phyloP scores from a whole-genome alignment of 2,329 filamentous ascomycete genomes.

The Calonectria hawksworthii region DNA sequence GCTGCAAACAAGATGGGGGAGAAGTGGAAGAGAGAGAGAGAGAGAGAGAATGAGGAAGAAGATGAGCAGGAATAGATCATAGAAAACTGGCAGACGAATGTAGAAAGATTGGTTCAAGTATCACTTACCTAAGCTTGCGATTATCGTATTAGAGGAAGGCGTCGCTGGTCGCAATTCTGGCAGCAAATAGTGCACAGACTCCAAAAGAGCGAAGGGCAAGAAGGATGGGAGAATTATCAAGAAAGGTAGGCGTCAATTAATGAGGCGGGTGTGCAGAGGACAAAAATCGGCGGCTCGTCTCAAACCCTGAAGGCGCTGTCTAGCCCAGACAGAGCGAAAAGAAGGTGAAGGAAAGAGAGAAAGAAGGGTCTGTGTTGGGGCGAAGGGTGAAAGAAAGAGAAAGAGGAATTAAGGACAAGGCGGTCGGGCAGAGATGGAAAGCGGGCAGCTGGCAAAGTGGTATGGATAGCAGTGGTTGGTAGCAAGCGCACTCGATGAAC shows the following conservation, averaged over 20 bases:
- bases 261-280: slow-evolving; percentile 1
- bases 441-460: slow-evolving; percentile 3
- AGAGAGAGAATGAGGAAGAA: slow-evolving; percentile 22
- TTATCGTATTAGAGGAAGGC: slow-evolving; percentile 29
- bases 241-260: slow-evolving; percentile 1
- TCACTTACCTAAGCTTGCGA: slow-evolving; percentile 42
- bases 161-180: slow-evolving; percentile 11
- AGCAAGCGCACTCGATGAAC: background rate
- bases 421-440: background rate
- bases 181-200: slow-evolving; percentile 14
- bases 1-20: slow-evolving; percentile 52
- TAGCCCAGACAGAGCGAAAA: slow-evolving; percentile 25
- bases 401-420: slow-evolving; percentile 1
- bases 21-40: slow-evolving; percentile 30
- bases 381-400: slow-evolving; percentile 16
- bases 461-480: background rate
- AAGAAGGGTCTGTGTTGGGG: background rate
- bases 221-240: slow-evolving; percentile 9
- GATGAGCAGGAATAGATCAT: background rate
- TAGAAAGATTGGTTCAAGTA: slow-evolving; percentile 12
- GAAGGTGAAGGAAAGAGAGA: slow-evolving; percentile 15
- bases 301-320: slow-evolving; percentile 11
- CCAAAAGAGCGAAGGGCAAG: slow-evolving; percentile 21
- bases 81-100: slow-evolving; percentile 4
- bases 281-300: background rate